Percentiles rank a stretch among this genome's conserved stretches.
Conservation (phyloP, 192 early-diverging fungal species). For the Chytriomyces hyalinus region DNA sequence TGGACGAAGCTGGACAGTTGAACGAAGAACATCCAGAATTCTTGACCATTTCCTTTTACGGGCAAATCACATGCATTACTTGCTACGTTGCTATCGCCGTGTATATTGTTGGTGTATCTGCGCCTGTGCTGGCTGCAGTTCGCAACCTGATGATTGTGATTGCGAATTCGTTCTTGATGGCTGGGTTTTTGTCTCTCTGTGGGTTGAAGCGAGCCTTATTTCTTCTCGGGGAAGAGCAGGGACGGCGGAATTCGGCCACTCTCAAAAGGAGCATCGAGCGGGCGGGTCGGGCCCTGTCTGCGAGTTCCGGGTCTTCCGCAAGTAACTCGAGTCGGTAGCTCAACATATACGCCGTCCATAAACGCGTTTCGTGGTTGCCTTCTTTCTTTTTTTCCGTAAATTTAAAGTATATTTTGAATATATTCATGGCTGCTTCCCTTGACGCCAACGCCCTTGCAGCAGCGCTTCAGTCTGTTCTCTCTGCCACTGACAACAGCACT, state of each 20-base stretch:
- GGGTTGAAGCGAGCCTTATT: background rate
- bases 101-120: background rate
- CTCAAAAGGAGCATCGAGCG: background rate
- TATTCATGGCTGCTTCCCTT: background rate
- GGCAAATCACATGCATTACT: background rate
- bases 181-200: background rate
- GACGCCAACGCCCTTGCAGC: conserved; percentile 3
- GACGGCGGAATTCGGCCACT: background rate
- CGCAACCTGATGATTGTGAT: background rate
- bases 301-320: background rate
- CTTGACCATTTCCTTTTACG: background rate
- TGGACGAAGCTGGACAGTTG: background rate
- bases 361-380: background rate
- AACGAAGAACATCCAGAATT: background rate
- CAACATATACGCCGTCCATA: background rate
- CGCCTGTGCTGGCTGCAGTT: background rate
- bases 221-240: background rate
- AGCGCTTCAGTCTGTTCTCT: conserved; percentile 1
- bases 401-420: background rate
- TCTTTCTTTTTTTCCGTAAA: background rate
- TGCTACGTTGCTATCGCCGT: background rate
- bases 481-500: conserved; percentile 13
- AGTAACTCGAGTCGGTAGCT: too few relatives aligned
- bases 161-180: conserved; percentile 4
- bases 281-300: background rate